Conservation (phyloP, 2,329 filamentous ascomycete genomes). For the Coniella lustricola region DNA sequence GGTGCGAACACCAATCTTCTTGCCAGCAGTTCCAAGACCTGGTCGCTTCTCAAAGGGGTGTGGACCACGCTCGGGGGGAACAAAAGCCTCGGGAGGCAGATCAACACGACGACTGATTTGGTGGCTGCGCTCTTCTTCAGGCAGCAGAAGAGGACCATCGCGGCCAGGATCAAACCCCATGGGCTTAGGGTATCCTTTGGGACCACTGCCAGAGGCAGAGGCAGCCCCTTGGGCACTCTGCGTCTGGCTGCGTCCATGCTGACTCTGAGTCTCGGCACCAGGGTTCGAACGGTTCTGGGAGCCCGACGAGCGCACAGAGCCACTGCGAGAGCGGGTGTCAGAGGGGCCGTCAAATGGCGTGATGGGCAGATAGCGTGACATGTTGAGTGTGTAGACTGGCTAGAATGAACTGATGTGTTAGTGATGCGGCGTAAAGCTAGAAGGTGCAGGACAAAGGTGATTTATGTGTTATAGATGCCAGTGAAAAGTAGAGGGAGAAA, state of each 20-base stretch:
- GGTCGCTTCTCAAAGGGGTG: slow-evolving; percentile 40
- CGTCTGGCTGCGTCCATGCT: slow-evolving; percentile 12
- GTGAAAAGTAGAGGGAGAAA: neutral
- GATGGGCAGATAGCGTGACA: slow-evolving; percentile 10
- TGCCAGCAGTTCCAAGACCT: slow-evolving; percentile 52
- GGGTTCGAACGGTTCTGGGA: slow-evolving; percentile 7
- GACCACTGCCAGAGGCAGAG: slow-evolving; percentile 2
- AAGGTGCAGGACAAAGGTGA: neutral
- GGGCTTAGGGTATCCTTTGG: slow-evolving; percentile 7
- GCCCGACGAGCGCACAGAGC: slow-evolving; percentile 5
- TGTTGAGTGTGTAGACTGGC: neutral
- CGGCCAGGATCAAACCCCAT: slow-evolving; percentile 40
- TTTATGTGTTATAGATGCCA: neutral
- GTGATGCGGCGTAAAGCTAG: neutral
- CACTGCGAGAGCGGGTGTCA: slow-evolving; percentile 12
- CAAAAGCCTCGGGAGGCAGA: slow-evolving; percentile 50
- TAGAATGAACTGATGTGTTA: slow-evolving; percentile 4
- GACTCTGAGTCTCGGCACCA: slow-evolving; percentile 1
- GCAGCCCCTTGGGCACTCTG: slow-evolving; percentile 6
- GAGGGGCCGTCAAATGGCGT: slow-evolving; percentile 13
- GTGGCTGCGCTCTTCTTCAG: slow-evolving; percentile 9
- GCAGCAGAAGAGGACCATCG: neutral
- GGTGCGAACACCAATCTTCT: slow-evolving; percentile 47
- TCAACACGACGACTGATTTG: slow-evolving; percentile 42
- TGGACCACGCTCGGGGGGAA: too few relatives aligned